Conservation (phyloP, 2,329 filamentous ascomycete genomes). For the Emergomyces orientalis region DNA sequence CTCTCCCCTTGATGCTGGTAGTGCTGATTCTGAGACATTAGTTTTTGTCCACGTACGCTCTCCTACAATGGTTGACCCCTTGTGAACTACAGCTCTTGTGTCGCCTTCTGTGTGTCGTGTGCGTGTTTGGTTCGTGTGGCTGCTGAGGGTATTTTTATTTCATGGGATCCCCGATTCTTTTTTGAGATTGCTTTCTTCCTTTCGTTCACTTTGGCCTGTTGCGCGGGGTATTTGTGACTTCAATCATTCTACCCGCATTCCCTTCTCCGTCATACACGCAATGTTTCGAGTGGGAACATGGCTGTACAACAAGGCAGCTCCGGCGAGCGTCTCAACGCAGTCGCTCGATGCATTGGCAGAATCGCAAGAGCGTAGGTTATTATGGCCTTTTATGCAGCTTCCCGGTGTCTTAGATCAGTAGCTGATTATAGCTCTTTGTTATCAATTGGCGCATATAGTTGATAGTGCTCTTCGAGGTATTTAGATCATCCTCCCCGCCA, state of each 20-base stretch:
- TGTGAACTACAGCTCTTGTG: neutral
- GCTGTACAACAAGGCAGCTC: slow-evolving; percentile 37
- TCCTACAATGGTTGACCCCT: neutral
- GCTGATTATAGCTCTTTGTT: slow-evolving; percentile 14
- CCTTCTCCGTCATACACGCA: neutral
- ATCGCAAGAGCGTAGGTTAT: slow-evolving; percentile 40
- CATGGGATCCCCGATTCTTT: neutral
- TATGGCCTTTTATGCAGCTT: slow-evolving; percentile 1
- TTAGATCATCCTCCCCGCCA: neutral
- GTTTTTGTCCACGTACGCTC: neutral
- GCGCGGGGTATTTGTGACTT: neutral
- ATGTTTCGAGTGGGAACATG: slow-evolving; percentile 38
- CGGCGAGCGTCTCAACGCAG: slow-evolving; percentile 39
- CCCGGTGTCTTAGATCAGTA: slow-evolving; percentile 8
- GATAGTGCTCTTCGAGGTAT: slow-evolving; percentile 38
- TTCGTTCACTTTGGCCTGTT: neutral
- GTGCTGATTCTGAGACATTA: neutral
- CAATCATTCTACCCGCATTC: neutral
- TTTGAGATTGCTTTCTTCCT: neutral
- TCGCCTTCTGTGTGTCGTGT: neutral
- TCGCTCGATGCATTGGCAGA: slow-evolving; percentile 51
- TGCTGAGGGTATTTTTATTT: neutral
- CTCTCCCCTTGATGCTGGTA: neutral
- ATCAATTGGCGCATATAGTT: slow-evolving; percentile 21
- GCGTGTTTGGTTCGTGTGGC: neutral